Percentiles rank a stretch among this genome's conserved stretches.
phyloP scores from a whole-genome alignment of 331 rosid genomes.

The Dryas integrifolia region DNA sequence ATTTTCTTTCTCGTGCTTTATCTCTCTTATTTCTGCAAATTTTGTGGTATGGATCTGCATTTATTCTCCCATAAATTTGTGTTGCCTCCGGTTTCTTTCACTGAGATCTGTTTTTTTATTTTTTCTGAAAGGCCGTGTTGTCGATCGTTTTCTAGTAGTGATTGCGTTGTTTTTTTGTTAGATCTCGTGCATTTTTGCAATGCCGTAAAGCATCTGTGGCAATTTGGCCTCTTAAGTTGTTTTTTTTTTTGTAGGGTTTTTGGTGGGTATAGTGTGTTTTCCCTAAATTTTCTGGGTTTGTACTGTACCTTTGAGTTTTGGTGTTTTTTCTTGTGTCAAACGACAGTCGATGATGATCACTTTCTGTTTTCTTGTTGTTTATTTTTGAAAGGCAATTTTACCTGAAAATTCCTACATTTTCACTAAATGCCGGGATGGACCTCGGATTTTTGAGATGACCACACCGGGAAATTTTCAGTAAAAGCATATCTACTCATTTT shows the following conservation, averaged over 20 bases:
- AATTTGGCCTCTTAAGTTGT: neutral
- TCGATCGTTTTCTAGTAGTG: neutral
- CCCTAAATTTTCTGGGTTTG: neutral
- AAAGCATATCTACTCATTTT: no score
- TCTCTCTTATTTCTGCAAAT: neutral
- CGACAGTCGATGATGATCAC: neutral
- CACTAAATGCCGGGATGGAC: no score
- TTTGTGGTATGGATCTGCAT: conserved; percentile 29
- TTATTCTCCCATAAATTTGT: neutral
- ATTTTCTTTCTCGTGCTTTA: neutral
- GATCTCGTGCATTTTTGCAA: conserved; percentile 11
- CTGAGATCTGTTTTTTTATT: conserved; percentile 9
- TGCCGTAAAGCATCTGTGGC: conserved; percentile 6
- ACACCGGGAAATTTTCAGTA: no score
- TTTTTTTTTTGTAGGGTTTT: conserved; percentile 10
- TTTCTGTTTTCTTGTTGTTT: neutral
- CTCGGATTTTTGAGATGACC: neutral
- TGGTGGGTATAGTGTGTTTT: neutral
- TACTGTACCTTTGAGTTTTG: neutral
- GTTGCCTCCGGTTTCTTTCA: neutral
- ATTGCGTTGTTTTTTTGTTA: neutral
- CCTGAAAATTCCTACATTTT: neutral
- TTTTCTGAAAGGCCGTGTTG: neutral
- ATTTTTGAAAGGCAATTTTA: neutral
- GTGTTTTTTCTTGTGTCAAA: neutral